phyloP scores from a whole-genome alignment of 352 stramenopile genomes.

The Phytopythium vexans region DNA sequence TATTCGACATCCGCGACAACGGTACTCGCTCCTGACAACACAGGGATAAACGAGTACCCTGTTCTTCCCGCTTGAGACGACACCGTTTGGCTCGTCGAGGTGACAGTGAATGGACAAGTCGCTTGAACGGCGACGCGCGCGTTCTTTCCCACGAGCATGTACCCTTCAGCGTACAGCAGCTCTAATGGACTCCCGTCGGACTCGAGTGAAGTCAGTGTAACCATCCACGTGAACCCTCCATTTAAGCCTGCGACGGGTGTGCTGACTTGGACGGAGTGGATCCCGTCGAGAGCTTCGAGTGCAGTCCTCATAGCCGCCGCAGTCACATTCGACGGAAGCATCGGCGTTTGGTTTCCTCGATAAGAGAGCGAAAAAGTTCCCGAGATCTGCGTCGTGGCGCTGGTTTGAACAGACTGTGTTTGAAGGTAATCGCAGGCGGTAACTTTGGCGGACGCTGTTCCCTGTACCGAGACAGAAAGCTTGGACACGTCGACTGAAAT shows the following conservation, averaged over 20 bases:
- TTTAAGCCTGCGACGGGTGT: constrained; percentile 24
- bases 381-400: constrained; percentile 44
- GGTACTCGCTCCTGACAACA: constrained; percentile 45
- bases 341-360: constrained; percentile 53
- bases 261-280: constrained; percentile 73
- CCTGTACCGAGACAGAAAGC: constrained; percentile 34
- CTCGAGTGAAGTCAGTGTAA: constrained; percentile 83
- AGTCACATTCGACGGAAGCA: constrained; percentile 69
- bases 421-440: constrained; percentile 84
- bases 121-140: constrained; percentile 35
- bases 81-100: constrained; percentile 28
- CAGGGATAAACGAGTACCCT: constrained; percentile 66
- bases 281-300: constrained; percentile 61
- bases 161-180: constrained; percentile 81
- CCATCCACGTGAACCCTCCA: constrained; percentile 71
- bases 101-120: constrained; percentile 41
- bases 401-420: constrained; percentile 71
- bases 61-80: constrained; percentile 43
- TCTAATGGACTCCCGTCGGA: constrained; percentile 31
- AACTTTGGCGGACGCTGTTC: constrained; percentile 27
- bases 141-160: constrained; percentile 51
- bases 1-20: constrained; percentile 69
- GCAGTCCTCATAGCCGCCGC: constrained; percentile 43
- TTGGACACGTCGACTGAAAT: constrained; percentile 48
- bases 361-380: constrained; percentile 88